Percentiles rank a stretch among this genome's conserved stretches.
phyloP scores from a whole-genome alignment of 805 yeast species.

The Myxozyma nipponensis region DNA sequence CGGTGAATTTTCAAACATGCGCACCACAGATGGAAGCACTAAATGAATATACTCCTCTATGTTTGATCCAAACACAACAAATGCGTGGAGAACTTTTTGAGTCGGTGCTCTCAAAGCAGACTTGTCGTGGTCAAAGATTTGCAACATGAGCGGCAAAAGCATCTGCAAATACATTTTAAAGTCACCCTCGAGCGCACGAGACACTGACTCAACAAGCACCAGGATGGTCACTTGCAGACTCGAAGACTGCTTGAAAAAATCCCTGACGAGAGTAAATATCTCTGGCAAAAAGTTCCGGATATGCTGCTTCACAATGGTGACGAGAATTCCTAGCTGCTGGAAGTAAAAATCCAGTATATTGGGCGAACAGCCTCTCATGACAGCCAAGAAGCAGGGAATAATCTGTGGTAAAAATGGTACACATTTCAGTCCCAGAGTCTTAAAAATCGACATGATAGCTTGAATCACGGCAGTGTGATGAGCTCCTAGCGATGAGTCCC shows the following conservation, averaged over 20 bases:
- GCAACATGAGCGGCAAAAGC: slow-evolving; percentile 69
- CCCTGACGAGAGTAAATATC: slow-evolving; percentile 69
- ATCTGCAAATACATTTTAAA: slow-evolving; percentile 79
- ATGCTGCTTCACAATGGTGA: slow-evolving; percentile 81
- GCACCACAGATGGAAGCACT: slow-evolving; percentile 79
- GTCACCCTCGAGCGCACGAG: slow-evolving; percentile 85
- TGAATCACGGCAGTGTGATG: slow-evolving; percentile 94
- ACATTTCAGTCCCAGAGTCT: slow-evolving; percentile 81
- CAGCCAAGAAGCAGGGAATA: slow-evolving; percentile 79
- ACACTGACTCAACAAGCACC: slow-evolving; percentile 74
- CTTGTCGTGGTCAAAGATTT: slow-evolving; percentile 64
- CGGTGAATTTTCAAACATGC: slow-evolving; percentile 63
- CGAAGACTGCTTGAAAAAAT: slow-evolving; percentile 55
- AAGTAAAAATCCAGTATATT: slow-evolving; percentile 82
- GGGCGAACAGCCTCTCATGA: slow-evolving; percentile 70
- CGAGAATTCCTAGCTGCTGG: slow-evolving; percentile 77
- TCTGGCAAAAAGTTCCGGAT: slow-evolving; percentile 77
- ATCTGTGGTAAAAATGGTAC: slow-evolving; percentile 85
- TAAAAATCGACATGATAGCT: slow-evolving; percentile 86
- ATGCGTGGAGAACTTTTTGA: slow-evolving; percentile 69
- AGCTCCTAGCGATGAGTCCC: slow-evolving; percentile 76
- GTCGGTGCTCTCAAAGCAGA: slow-evolving; percentile 47
- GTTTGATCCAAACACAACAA: slow-evolving; percentile 81
- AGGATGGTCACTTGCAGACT: slow-evolving; percentile 75
- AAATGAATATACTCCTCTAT: slow-evolving; percentile 85